Evolutionary conservation across 371 early-diverging fungal genomes (phyloP), one percentile per base, ranked within the genome.

Genomic region (Rhizopus arrhizus): DNA sequence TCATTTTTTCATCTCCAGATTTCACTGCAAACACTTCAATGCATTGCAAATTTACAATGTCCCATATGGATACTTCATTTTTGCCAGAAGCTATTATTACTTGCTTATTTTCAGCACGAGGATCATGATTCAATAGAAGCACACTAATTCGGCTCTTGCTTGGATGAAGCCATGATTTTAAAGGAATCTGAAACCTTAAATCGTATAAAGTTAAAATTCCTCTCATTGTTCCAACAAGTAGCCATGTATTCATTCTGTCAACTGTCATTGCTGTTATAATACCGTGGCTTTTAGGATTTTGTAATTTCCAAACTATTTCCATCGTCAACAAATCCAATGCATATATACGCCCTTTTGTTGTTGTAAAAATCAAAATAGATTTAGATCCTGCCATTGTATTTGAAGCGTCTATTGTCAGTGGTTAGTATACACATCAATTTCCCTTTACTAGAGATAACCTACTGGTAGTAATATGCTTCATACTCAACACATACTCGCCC

Each of bases 171-270:
- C 93, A 95, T 0, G 89, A 78, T 45, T 85, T 79, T 12, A 95
- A 67, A 5, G 84, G 80, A 16, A 95, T 81, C 40, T 85, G 83
- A 75, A 95, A 96, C 28, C 97, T 83, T 8, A 93, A 65, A 64
- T 96, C 97, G 72, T 92, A 93, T 4, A 96, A 67, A 0, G 88
- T 85, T 32, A 96, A 64, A 0, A 93, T 87, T 7, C 97, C 95
- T 45, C 88, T 78, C 34, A 85, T 83, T 1, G 95, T 94, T 31
- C 95, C 97, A 2, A 91, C 84, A 12, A 93, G 61, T 5, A 90
- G 68, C 89, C 93, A 91, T 3, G 83, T 77, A 55, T 79, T 78
- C 1, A 75, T 73, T 3, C 72, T 82, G 59, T 93, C 92, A 10
- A 85, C 73, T 5, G 85, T 79, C 78, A 95, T 79, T 0, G 89